Percentiles rank a stretch among this genome's conserved stretches.
Evolutionary conservation across 306 rosid species (phyloP).

Genomic region (Cucurbita moschata): DNA sequence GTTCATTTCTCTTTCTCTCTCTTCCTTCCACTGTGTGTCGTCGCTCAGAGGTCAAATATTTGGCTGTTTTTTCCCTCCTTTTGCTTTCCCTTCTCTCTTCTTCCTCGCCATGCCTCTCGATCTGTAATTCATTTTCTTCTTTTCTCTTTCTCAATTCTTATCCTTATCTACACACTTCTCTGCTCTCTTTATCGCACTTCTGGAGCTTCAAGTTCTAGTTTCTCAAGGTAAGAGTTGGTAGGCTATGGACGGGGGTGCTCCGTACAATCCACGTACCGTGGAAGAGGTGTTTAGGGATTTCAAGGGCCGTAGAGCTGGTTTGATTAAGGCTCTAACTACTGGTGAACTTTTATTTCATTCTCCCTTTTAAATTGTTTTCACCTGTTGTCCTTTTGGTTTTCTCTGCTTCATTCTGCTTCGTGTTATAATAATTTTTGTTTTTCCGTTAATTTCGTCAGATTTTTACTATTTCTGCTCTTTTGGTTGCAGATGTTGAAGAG

Average conservation of each 20-base stretch:
- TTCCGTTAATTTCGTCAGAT: not conserved
- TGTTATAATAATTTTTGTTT: not conserved
- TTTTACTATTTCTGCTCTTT: not conserved
- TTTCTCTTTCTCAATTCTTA: not conserved
- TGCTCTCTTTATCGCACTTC: not conserved
- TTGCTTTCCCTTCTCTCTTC: not conserved
- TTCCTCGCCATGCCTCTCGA: not conserved
- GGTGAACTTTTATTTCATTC: slow-evolving; percentile 4
- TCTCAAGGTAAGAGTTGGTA: not conserved
- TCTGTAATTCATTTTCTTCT: not conserved
- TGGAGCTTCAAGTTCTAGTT: not conserved
- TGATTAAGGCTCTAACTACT: slow-evolving; percentile 37
- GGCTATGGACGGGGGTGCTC: slow-evolving; percentile 21
- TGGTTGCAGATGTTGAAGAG: slow-evolving; percentile 25
- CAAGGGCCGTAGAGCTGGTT: slow-evolving; percentile 30
- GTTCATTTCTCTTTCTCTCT: not conserved
- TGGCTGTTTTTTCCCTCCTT: slow-evolving; percentile 12
- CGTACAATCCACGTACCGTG: slow-evolving; percentile 34
- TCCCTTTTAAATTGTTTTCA: not conserved
- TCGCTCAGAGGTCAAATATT: slow-evolving; percentile 2
- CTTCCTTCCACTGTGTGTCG: not conserved
- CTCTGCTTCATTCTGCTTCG: not conserved
- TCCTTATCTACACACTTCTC: not conserved
- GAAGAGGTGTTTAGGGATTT: slow-evolving; percentile 37
- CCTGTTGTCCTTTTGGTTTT: not conserved